Evolutionary conservation across 345 rosid genomes (phyloP).

Genomic region (Eucalyptus lansdowneana): DNA sequence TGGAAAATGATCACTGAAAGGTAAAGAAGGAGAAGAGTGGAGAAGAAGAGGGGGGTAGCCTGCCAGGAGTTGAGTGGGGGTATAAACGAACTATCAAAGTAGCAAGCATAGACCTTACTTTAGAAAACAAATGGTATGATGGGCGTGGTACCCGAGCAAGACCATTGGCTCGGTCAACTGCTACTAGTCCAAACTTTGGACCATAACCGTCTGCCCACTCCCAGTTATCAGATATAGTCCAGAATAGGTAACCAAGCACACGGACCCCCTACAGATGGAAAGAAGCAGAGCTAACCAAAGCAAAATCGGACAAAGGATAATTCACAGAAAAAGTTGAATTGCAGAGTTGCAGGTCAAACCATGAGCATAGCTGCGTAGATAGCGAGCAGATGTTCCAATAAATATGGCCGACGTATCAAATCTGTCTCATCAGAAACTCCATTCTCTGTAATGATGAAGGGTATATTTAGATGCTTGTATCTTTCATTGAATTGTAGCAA

Average conservation of each 20-base stretch:
- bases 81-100: background rate
- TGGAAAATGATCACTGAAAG: background rate
- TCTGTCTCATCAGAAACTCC: slow-evolving; percentile 88
- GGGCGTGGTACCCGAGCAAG: slow-evolving; percentile 69
- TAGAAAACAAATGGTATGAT: slow-evolving; percentile 76
- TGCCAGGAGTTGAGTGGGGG: no score
- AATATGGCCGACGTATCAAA: slow-evolving; percentile 74
- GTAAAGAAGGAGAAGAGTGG: background rate
- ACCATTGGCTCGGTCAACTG: slow-evolving; percentile 66
- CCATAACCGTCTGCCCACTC: slow-evolving; percentile 99
- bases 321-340: background rate
- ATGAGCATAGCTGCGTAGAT: slow-evolving; percentile 70
- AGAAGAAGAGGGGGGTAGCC: background rate
- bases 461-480: slow-evolving; percentile 65
- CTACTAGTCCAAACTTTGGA: slow-evolving; percentile 92
- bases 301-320: background rate
- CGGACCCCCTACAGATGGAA: slow-evolving; percentile 58
- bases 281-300: background rate
- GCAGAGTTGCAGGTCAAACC: slow-evolving; percentile 24
- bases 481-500: slow-evolving; percentile 72
- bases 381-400: slow-evolving; percentile 87
- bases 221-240: slow-evolving; percentile 99
- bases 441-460: slow-evolving; percentile 81
- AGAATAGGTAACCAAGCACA: slow-evolving; percentile 78
- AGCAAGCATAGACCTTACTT: slow-evolving; percentile 21